Evolutionary conservation across 2,329 filamentous ascomycete species (phyloP).

Genomic region (Sporothrix pallida): DNA sequence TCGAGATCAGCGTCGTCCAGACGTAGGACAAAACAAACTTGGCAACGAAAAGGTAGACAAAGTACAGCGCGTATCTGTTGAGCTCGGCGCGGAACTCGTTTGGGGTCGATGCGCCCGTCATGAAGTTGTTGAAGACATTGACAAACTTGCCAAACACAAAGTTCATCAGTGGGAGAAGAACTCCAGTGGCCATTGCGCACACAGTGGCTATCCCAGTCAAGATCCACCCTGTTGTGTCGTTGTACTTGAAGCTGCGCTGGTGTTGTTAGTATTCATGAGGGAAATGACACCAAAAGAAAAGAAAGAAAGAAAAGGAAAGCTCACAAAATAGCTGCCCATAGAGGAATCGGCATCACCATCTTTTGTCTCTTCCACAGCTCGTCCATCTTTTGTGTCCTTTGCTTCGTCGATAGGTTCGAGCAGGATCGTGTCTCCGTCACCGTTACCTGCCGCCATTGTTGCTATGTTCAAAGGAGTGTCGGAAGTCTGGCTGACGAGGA

Average conservation of each 20-base stretch:
- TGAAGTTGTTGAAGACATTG: conserved; percentile 43
- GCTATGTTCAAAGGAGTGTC: neutral
- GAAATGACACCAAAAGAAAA: neutral
- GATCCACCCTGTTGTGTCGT: conserved; percentile 47
- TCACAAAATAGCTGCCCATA: conserved; percentile 27
- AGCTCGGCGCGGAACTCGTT: conserved; percentile 25
- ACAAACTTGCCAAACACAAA: conserved; percentile 58
- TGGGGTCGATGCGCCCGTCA: conserved; percentile 38
- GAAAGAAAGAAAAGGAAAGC: neutral
- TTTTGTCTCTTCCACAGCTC: neutral
- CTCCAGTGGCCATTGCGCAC: conserved; percentile 53
- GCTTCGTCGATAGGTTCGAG: neutral
- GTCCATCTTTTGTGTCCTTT: neutral
- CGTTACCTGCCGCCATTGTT: conserved; percentile 17
- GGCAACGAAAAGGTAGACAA: conserved; percentile 72
- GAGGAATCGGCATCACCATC: neutral
- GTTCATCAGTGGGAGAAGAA: conserved; percentile 65
- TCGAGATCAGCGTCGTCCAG: conserved; percentile 57
- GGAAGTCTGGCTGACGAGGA: neutral
- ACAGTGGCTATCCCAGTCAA: conserved; percentile 47
- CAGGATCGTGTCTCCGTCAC: conserved; percentile 12
- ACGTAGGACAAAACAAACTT: conserved; percentile 66
- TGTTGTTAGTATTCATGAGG: neutral
- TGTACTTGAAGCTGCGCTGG: conserved; percentile 44
- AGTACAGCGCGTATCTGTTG: conserved; percentile 57